phyloP scores from a whole-genome alignment of 2,329 filamentous ascomycete species.

The Beauveria brongniartii region DNA sequence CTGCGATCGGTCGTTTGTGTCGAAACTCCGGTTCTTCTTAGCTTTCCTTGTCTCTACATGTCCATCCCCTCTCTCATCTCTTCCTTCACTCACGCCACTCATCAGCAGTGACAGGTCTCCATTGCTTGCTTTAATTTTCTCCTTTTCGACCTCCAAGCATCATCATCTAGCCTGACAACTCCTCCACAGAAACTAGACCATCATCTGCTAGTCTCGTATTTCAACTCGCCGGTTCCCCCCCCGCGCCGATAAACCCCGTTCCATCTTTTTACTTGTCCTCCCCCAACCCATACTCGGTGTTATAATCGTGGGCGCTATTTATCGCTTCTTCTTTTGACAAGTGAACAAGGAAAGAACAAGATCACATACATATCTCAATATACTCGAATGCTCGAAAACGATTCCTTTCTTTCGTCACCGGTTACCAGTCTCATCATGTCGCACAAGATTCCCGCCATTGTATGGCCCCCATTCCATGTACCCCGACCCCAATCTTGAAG shows the following conservation, averaged over 20 bases:
- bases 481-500: neutral
- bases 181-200: neutral
- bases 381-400: slow-evolving; percentile 10
- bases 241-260: neutral
- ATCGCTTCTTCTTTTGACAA: neutral
- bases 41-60: neutral
- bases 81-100: neutral
- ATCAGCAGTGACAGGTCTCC: neutral
- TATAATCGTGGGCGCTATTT: neutral
- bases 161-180: neutral
- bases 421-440: slow-evolving; percentile 28
- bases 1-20: neutral
- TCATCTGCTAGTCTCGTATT: slow-evolving; percentile 1
- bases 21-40: neutral
- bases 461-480: slow-evolving; percentile 19
- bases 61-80: neutral
- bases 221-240: neutral
- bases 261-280: neutral
- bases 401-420: slow-evolving; percentile 3
- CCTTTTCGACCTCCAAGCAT: neutral
- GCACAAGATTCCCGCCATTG: slow-evolving; percentile 37
- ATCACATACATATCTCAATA: neutral
- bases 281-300: neutral
- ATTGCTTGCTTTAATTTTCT: neutral
- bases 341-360: neutral